Percentiles rank a stretch among this genome's conserved stretches.
phyloP scores from a whole-genome alignment of 495 filamentous ascomycete species.

The Hypoxylon crocopeplum region DNA sequence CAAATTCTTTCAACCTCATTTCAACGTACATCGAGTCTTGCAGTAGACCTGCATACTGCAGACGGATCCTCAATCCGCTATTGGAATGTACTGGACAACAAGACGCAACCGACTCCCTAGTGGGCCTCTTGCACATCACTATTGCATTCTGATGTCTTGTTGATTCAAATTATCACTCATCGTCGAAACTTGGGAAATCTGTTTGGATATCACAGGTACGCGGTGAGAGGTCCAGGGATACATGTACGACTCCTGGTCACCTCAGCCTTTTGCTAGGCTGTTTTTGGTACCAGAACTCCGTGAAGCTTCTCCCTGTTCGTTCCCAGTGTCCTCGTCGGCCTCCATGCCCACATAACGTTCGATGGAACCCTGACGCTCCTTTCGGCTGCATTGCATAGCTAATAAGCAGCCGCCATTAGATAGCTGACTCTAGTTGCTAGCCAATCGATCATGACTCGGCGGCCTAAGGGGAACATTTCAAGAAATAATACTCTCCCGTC shows the following conservation, averaged over 20 bases:
- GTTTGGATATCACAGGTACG: slow-evolving; percentile 3
- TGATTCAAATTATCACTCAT: slow-evolving; percentile 13
- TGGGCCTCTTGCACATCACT: slow-evolving; percentile 28
- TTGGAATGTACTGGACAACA: slow-evolving; percentile 25
- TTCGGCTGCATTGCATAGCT: slow-evolving; percentile 40
- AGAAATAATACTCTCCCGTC: slow-evolving; percentile 37
- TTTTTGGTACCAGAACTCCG: slow-evolving; percentile 28
- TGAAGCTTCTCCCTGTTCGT: slow-evolving; percentile 28
- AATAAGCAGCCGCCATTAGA: slow-evolving; percentile 37
- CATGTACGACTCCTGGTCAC: slow-evolving; percentile 18
- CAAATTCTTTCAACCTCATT: slow-evolving; percentile 38
- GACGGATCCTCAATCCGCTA: slow-evolving; percentile 26
- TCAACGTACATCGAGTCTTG: slow-evolving; percentile 32
- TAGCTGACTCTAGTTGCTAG: slow-evolving; percentile 28
- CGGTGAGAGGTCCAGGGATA: slow-evolving; percentile 25
- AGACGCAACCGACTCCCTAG: slow-evolving; percentile 22
- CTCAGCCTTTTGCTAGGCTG: slow-evolving; percentile 29
- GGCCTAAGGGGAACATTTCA: slow-evolving; percentile 29
- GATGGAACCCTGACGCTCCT: slow-evolving; percentile 35
- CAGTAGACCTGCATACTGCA: slow-evolving; percentile 38
- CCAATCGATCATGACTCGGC: slow-evolving; percentile 42
- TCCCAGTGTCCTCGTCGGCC: slow-evolving; percentile 2
- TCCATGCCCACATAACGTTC: slow-evolving; percentile 15
- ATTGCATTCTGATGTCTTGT: slow-evolving; percentile 18
- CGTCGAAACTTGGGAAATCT: background rate